Percentiles rank a stretch among this genome's conserved stretches.
Evolutionary conservation across 140 eudicot species (phyloP).

Genomic region (Bidens hawaiensis): DNA sequence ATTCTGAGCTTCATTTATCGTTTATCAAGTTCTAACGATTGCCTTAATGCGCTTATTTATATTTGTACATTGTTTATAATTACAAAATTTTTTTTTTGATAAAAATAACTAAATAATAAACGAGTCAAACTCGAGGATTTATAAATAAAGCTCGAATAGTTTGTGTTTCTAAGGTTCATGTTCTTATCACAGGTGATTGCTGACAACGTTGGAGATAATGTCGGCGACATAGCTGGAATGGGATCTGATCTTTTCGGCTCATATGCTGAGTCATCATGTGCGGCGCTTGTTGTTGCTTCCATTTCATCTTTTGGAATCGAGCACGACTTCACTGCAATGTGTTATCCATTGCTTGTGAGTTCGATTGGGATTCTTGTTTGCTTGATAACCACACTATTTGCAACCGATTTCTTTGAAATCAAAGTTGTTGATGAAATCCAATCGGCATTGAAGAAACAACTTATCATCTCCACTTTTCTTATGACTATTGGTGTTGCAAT

Average conservation of each 20-base stretch:
- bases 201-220: constrained; percentile 84
- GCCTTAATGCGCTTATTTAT: too few relatives aligned
- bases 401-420: constrained; percentile 77
- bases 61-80: too few relatives aligned
- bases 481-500: constrained; percentile 76
- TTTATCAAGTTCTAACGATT: too few relatives aligned
- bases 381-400: constrained; percentile 70
- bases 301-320: constrained; percentile 76
- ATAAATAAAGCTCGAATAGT: too few relatives aligned
- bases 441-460: constrained; percentile 67
- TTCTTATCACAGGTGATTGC: constrained; percentile 60
- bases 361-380: constrained; percentile 80
- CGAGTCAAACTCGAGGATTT: too few relatives aligned
- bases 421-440: constrained; percentile 70
- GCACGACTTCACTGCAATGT: constrained; percentile 78
- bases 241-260: constrained; percentile 91
- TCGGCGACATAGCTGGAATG: constrained; percentile 94
- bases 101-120: too few relatives aligned
- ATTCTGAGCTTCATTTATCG: too few relatives aligned
- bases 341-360: constrained; percentile 67
- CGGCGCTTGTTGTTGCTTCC: constrained; percentile 92
- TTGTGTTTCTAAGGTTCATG: background rate
- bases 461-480: constrained; percentile 69
- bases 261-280: constrained; percentile 85
- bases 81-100: too few relatives aligned